Base-by-base conservation (phyloP, 805 yeast species). In the Saccharomycopsis fodiens region DNA sequence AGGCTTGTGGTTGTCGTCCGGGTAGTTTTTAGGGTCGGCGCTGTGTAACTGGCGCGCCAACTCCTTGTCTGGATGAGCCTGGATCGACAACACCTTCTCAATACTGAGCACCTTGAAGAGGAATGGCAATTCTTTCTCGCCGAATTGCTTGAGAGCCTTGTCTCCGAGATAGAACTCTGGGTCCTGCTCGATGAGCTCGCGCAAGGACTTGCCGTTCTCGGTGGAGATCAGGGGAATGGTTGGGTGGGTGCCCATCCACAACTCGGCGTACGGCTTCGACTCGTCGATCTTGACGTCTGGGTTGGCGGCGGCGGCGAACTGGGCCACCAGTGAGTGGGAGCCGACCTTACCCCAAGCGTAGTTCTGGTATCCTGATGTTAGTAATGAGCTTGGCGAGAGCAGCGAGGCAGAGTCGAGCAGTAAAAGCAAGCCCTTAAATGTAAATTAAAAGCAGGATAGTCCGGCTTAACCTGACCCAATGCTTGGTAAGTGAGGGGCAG, bases 221-320 rank as follows among this genome's bases (percentile, higher is more conserved):
- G 73, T 72, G 41, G 76, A 73, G 40, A 65, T 65, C 16, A 96
- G 82, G 23, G 97, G 96, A 10, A 84, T 88, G 39, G 84, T 84
- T 44, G 95, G 91, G 62, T 93, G 98, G 21, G 97, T 88, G 34
- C 98, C 98, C 98, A 93, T 93, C 98, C 98, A 93, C 55, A 93
- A 71, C 64, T 93, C 98, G 15, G 98, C 98, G 60, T 93, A 93
- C 8, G 98, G 97, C 59, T 79, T 77, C 32, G 70, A 44, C 57
- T 82, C 89, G 54, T 84, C 86, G 45, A 88, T 74, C 16, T 58
- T 59, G 44, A 85, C 69, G 10, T 55, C 37, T 2, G 85, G 74
- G 63, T 84, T 80, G 37, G 94, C 78, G 42, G 71, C 69, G 32
- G 80, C 71, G 37, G 95, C 94, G 61, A 79, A 91, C 60, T 74